Conservation (phyloP, 306 rosid genomes). For the Vachellia collinsii region DNA sequence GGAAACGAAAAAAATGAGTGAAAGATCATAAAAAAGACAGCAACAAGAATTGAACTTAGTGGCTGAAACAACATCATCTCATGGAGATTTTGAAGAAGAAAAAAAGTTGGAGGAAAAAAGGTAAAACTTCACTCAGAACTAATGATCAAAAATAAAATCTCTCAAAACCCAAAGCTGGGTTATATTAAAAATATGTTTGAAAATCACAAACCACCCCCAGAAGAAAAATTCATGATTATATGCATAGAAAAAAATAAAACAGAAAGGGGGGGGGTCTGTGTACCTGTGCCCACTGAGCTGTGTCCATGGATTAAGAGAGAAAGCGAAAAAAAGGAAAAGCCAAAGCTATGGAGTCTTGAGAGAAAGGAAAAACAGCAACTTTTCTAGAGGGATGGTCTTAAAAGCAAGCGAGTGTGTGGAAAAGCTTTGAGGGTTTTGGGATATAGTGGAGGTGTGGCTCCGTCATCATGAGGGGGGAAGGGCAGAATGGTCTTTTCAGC, state of each 20-base stretch:
- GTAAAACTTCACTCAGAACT: slow-evolving; percentile 24
- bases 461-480: slow-evolving; percentile 46
- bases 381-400: slow-evolving; percentile 60
- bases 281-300: slow-evolving; percentile 99
- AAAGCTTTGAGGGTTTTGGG: slow-evolving; percentile 46
- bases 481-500: slow-evolving; percentile 43
- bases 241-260: slow-evolving; percentile 40
- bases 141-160: slow-evolving; percentile 40
- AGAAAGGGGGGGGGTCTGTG: slow-evolving; percentile 37
- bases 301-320: slow-evolving; percentile 76
- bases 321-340: slow-evolving; percentile 56
- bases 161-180: slow-evolving; percentile 28
- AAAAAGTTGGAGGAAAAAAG: slow-evolving; percentile 36
- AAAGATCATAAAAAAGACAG: slow-evolving; percentile 47
- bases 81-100: slow-evolving; percentile 23
- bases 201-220: slow-evolving; percentile 31
- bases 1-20: slow-evolving; percentile 25
- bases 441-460: slow-evolving; percentile 61
- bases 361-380: slow-evolving; percentile 58
- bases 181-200: slow-evolving; percentile 40
- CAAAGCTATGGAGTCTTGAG: slow-evolving; percentile 63
- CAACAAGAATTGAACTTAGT: slow-evolving; percentile 51
- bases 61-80: slow-evolving; percentile 48
- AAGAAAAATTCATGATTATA: slow-evolving; percentile 52
- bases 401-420: slow-evolving; percentile 51